Conservation (phyloP, 2,329 filamentous ascomycete species). For the Helotiales sp. region DNA sequence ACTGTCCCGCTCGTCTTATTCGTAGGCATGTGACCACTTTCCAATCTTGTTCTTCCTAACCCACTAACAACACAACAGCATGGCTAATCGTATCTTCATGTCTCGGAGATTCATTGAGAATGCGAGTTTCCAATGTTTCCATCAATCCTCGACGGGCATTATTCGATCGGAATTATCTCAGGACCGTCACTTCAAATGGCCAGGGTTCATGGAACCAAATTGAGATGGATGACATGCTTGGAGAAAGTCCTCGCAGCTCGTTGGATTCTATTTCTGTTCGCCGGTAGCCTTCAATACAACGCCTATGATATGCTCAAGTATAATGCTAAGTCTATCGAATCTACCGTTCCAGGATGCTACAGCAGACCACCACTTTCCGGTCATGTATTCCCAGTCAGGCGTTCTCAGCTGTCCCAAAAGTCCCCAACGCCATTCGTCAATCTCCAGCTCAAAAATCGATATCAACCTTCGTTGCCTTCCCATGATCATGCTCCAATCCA, state of each 20-base stretch:
- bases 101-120: slow-evolving; percentile 41
- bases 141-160: slow-evolving; percentile 39
- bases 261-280: slow-evolving; percentile 30
- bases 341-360: neutral
- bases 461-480: slow-evolving; percentile 42
- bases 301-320: slow-evolving; percentile 15
- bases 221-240: slow-evolving; percentile 44
- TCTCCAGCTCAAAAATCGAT: slow-evolving; percentile 41
- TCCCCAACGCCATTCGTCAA: neutral
- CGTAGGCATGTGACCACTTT: slow-evolving; percentile 36
- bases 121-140: slow-evolving; percentile 32
- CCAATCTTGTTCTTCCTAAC: neutral
- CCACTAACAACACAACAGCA: slow-evolving; percentile 29
- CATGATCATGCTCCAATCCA: slow-evolving; percentile 38
- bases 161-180: slow-evolving; percentile 42
- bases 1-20: slow-evolving; percentile 36
- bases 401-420: neutral
- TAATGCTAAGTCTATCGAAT: neutral
- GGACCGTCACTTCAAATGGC: slow-evolving; percentile 40
- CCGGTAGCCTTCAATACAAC: neutral
- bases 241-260: slow-evolving; percentile 39
- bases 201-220: slow-evolving; percentile 45
- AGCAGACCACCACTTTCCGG: neutral
- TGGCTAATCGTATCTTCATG: slow-evolving; percentile 45
- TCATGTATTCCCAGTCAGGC: neutral